These are phyloP conservation scores for Podila epicladia DNA, from an alignment of 192 early-diverging fungal species.

Conservation along the genomic window DNA sequence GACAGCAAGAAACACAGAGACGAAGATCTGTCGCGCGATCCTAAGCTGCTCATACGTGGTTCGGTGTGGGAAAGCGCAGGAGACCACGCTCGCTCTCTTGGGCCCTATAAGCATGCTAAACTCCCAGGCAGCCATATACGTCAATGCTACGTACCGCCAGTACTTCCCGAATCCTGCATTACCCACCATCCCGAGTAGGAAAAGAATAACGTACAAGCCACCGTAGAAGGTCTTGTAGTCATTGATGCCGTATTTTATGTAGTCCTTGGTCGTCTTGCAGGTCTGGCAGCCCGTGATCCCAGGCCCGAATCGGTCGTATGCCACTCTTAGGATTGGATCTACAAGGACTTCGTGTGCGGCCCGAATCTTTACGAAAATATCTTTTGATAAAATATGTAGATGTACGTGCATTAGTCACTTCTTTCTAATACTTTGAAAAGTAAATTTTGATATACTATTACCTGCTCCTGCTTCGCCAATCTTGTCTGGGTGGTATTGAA, in stretches of 20 bases:
- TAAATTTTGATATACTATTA: neutral
- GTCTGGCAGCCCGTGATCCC: neutral
- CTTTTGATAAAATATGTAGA: neutral
- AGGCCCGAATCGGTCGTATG: slow-evolving; percentile 19
- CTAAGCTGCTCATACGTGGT: slow-evolving; percentile 12
- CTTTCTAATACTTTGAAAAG: too few relatives aligned
- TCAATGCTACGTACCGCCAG: slow-evolving; percentile 9
- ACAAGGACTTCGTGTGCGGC: slow-evolving; percentile 12
- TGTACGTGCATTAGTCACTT: too few relatives aligned
- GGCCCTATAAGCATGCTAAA: slow-evolving; percentile 1
- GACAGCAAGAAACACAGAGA: neutral
- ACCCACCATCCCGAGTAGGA: neutral
- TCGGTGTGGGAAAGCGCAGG: slow-evolving; percentile 1
- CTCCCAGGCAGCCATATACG: neutral
- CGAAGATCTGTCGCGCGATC: slow-evolving; percentile 2
- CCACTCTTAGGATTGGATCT: slow-evolving; percentile 6
- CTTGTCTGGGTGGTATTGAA: slow-evolving; percentile 33
- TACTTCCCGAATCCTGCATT: slow-evolving; percentile 8
- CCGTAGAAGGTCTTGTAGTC: neutral
- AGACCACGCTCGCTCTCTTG: neutral
- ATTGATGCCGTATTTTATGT: neutral
- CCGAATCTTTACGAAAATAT: slow-evolving; percentile 15
- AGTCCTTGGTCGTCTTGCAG: slow-evolving; percentile 22
- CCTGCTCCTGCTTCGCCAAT: slow-evolving; percentile 17
- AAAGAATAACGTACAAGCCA: neutral